These are phyloP conservation scores for Chrysosporium queenslandicum DNA, from an alignment of 2,329 filamentous ascomycete genomes.

Conservation along the genomic window DNA sequence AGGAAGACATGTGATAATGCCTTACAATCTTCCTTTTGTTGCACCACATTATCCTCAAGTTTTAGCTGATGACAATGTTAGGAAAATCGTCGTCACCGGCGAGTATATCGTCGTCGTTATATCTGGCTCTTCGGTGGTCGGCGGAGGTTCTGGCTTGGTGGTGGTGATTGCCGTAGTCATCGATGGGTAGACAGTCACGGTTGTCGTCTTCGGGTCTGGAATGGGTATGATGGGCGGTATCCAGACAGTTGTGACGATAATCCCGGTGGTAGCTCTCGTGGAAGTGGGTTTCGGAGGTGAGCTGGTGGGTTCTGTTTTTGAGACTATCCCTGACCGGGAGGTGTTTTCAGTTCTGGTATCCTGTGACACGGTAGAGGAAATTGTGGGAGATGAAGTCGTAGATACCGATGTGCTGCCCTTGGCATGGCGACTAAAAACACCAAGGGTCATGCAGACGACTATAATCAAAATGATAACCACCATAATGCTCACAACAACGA, in stretches of 20 bases:
- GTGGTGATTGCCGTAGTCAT: background rate
- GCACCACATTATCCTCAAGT: no score
- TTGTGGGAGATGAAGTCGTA: background rate
- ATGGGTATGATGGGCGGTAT: background rate
- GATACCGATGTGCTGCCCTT: background rate
- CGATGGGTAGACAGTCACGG: background rate
- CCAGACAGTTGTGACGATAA: background rate
- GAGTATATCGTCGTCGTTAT: slow-evolving; percentile 2
- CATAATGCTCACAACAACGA: background rate
- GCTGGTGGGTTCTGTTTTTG: background rate
- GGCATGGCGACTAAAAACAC: background rate
- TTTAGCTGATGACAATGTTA: no score
- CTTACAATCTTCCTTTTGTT: no score
- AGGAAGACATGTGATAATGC: no score
- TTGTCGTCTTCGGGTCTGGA: background rate
- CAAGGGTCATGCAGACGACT: background rate
- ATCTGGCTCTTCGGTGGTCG: background rate
- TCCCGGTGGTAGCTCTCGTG: background rate
- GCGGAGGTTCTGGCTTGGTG: background rate
- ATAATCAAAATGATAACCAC: background rate
- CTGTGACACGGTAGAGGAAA: background rate
- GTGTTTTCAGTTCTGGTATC: background rate
- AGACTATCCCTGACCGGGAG: background rate
- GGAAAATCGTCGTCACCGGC: background rate
- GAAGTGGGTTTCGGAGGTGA: background rate